These are phyloP conservation scores for Isabelozyma heimii DNA, from an alignment of 805 yeast species.

Conservation along the genomic window DNA sequence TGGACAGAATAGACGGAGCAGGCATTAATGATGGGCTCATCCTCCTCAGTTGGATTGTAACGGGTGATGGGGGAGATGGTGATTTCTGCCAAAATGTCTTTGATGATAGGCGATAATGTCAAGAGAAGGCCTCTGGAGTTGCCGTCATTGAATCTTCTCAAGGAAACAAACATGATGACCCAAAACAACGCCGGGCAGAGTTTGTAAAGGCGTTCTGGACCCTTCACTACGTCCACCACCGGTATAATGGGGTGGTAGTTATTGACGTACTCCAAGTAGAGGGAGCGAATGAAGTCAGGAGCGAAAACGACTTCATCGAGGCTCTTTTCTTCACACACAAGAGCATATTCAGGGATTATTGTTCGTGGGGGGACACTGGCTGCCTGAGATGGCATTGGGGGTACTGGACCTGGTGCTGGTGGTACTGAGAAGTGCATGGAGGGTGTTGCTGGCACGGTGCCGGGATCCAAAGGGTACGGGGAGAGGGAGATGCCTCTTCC, in stretches of 20 bases:
- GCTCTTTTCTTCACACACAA: conserved; percentile 63
- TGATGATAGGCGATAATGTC: conserved; percentile 64
- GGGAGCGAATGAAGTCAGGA: conserved; percentile 55
- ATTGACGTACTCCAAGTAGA: conserved; percentile 69
- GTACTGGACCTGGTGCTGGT: not conserved
- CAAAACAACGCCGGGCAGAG: conserved; percentile 89
- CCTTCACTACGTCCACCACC: conserved; percentile 75
- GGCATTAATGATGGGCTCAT: conserved; percentile 80
- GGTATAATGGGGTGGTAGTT: conserved; percentile 85
- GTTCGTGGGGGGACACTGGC: not conserved
- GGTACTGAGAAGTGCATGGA: conserved; percentile 11
- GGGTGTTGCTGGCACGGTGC: conserved; percentile 29
- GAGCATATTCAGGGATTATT: conserved; percentile 29
- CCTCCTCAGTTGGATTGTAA: conserved; percentile 73
- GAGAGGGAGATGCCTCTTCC: conserved; percentile 5
- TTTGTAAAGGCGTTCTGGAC: conserved; percentile 77
- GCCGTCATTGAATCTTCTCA: conserved; percentile 49
- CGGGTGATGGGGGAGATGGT: conserved; percentile 88
- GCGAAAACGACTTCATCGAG: conserved; percentile 66
- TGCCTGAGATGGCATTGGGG: not conserved
- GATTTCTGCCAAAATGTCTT: conserved; percentile 78
- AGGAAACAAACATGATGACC: conserved; percentile 85
- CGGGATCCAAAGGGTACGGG: conserved; percentile 6
- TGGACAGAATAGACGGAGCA: conserved; percentile 93
- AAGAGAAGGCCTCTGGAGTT: conserved; percentile 45